Conservation (phyloP, 148 eudicot genomes). For the Polygonum aviculare region DNA sequence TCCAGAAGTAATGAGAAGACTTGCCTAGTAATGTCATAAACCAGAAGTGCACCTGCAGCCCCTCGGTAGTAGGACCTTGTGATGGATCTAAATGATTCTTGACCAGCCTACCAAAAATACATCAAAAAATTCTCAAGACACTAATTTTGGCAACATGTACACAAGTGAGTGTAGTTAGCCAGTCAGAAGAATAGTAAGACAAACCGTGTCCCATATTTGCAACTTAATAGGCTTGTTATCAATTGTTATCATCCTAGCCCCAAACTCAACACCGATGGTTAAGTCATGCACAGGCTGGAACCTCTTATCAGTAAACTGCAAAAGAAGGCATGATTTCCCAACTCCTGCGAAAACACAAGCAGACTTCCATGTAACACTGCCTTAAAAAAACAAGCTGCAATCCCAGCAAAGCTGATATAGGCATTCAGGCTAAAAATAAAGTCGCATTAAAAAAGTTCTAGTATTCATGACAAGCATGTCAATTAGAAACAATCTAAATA, state of each 20-base stretch:
- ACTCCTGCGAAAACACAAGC: conserved; percentile 32
- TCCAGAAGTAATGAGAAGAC: neutral
- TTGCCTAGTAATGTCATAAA: conserved; percentile 58
- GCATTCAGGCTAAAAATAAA: neutral
- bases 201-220: conserved; percentile 62
- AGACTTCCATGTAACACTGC: neutral
- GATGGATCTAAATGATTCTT: conserved; percentile 57
- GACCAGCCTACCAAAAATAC: conserved; percentile 36
- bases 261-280: conserved; percentile 70
- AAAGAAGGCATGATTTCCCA: conserved; percentile 67
- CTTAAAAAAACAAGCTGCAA: neutral
- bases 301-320: conserved; percentile 63
- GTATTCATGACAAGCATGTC: neutral
- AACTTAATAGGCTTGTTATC: conserved; percentile 63
- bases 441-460: neutral
- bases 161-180: neutral
- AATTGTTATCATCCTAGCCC: conserved; percentile 58
- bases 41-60: conserved; percentile 57
- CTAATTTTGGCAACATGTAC: neutral
- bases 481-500: neutral
- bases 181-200: conserved; percentile 8
- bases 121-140: neutral
- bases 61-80: conserved; percentile 59
- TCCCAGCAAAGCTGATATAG: neutral
- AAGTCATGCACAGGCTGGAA: conserved; percentile 69